Base-by-base conservation (phyloP, 345 rosid species). In the Populus nigra region DNA sequence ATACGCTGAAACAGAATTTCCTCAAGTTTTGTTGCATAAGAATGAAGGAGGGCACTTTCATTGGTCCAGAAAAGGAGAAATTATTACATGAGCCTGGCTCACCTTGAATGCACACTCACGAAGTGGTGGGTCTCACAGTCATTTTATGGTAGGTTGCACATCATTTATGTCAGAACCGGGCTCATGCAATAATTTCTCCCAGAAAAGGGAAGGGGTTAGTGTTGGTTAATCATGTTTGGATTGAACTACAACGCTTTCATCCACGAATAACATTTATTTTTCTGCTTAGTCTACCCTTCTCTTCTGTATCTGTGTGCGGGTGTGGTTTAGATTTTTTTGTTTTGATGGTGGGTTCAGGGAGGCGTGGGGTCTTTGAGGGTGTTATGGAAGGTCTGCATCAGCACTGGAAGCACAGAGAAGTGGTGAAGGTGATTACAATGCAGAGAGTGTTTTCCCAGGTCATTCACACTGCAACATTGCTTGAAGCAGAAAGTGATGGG, bases 341-440 rank as follows among this genome's bases (percentile, higher is more conserved):
- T 72, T 74, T 61, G 49, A 35, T 68, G 33, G 77, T 75, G 71
- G 72, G 73, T 88, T 53, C 85, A 93, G 95, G 98, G 50, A 89
- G 96, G 86, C 88, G 97, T 80, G 96, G 97, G 79, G 73, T 94
- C 69, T 92, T 94, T 83, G 86, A 79, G 87, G 98, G 98, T 76
- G 93, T 92, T 70, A 84, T 92, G 68, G 98, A 94, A 87, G 95
- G 94, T 77, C 68, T 94, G 49, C 93, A 91, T 87, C 97, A 94
- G 85, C 98, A 92, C 68, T 94, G 97, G 98, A 94, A 94, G 86
- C 90, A 91, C 77, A 85, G 92, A 74, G 98, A 94, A 79, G 97
- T 94, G 61, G 91, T 81, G 15, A 91, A 89, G 85, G 92, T 92
- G 82, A 86, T 94, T 55, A 87, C 97, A 5, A 90, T 86, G 93